phyloP scores from a whole-genome alignment of 164 flowering plant genomes.

The Nelumbo lutea region DNA sequence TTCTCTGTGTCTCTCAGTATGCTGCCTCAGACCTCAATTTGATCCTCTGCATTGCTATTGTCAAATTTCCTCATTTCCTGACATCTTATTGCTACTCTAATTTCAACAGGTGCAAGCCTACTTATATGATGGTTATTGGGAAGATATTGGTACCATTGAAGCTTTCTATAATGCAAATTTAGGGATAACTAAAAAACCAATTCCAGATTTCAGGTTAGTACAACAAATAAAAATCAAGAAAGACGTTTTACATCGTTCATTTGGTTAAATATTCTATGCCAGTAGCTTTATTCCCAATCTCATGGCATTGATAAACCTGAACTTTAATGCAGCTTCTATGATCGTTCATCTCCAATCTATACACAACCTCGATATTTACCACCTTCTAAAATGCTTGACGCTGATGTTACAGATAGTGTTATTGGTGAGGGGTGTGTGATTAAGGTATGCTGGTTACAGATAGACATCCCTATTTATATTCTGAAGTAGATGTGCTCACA shows the following conservation, averaged over 20 bases:
- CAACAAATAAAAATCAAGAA: background rate
- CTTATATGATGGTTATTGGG: constrained; percentile 97
- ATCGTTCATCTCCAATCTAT: constrained; percentile 92
- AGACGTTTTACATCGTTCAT: background rate
- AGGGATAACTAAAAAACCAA: constrained; percentile 89
- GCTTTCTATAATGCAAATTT: constrained; percentile 94
- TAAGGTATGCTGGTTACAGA: constrained; percentile 41
- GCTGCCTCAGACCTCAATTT: too few species aligned
- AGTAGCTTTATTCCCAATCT: constrained; percentile 1
- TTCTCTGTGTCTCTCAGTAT: too few species aligned
- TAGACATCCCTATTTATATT: background rate
- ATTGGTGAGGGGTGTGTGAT: constrained; percentile 96
- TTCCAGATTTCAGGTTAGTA: constrained; percentile 81
- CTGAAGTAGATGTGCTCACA: background rate
- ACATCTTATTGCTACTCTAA: background rate
- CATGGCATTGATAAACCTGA: background rate
- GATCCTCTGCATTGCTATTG: background rate
- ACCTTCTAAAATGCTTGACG: constrained; percentile 96
- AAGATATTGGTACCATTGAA: constrained; percentile 94
- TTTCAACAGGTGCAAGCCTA: constrained; percentile 79
- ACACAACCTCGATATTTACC: constrained; percentile 95
- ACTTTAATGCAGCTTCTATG: constrained; percentile 69
- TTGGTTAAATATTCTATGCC: background rate
- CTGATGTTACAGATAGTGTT: constrained; percentile 89
- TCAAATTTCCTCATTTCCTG: background rate